Evolutionary conservation across 2,329 filamentous ascomycete genomes (phyloP).

Genomic region (Helicocarpus griseus): DNA sequence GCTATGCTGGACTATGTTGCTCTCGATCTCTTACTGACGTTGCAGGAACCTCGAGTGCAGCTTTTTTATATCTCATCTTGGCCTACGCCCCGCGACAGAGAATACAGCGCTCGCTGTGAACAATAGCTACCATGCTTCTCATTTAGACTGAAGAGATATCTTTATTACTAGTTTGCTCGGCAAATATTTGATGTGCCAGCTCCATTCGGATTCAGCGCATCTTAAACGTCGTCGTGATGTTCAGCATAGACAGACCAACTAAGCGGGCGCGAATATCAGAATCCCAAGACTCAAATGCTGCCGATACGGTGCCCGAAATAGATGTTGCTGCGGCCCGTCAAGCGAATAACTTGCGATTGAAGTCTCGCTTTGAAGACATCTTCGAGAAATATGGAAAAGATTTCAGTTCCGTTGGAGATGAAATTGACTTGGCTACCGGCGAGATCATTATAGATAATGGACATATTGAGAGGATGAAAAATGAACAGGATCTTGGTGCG

Average conservation of each 20-base stretch:
- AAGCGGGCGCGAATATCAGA: slow-evolving; percentile 51
- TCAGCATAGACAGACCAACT: slow-evolving; percentile 25
- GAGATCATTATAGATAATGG: slow-evolving; percentile 85
- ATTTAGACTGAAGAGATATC: neutral
- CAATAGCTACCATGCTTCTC: neutral
- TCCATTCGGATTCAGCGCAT: neutral
- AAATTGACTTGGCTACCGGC: slow-evolving; percentile 76
- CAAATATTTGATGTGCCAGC: neutral
- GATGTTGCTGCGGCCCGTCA: slow-evolving; percentile 51
- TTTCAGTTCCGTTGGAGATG: slow-evolving; percentile 75
- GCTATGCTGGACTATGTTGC: neutral
- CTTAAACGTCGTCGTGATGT: neutral
- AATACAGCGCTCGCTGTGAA: neutral
- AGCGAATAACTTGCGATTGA: slow-evolving; percentile 61
- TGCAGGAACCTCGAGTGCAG: neutral
- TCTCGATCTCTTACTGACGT: neutral
- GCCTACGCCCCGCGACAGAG: neutral
- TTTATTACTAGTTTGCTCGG: neutral
- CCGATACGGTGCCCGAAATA: slow-evolving; percentile 6
- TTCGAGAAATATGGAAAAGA: slow-evolving; percentile 81
- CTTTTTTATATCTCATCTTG: no score
- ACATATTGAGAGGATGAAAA: slow-evolving; percentile 58
- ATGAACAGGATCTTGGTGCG: slow-evolving; percentile 44
- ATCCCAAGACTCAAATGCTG: neutral
- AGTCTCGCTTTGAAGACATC: slow-evolving; percentile 77